These are phyloP conservation scores for Camellia japonica DNA, from an alignment of 148 eudicot genomes.

Conservation along the genomic window DNA sequence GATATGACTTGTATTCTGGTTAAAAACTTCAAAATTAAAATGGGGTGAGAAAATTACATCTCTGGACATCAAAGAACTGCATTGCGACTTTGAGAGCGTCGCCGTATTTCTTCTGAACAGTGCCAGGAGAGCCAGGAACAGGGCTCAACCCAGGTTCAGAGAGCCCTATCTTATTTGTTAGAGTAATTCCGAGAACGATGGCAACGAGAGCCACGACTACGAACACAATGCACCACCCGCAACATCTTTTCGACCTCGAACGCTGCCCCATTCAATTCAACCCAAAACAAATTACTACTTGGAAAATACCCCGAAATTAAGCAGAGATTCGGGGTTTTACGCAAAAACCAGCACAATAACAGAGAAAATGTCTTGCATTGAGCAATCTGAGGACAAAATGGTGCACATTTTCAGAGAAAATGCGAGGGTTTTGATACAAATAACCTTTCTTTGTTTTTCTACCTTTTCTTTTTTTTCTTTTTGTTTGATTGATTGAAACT, in stretches of 20 bases:
- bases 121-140: conserved; percentile 77
- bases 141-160: conserved; percentile 28
- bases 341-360: background rate
- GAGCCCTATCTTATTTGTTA: conserved; percentile 11
- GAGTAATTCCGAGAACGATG: conserved; percentile 27
- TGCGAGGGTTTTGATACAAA: background rate
- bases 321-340: background rate
- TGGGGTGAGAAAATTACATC: conserved; percentile 2
- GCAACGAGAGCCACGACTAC: conserved; percentile 27
- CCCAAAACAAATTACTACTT: background rate
- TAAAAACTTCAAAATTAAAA: background rate
- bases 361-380: background rate
- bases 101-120: conserved; percentile 56
- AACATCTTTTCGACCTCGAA: conserved; percentile 14
- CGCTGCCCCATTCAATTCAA: background rate
- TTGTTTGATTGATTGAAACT: too few species aligned
- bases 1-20: too few species aligned
- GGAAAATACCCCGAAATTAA: too few species aligned
- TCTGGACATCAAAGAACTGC: conserved; percentile 71
- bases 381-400: background rate
- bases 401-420: background rate
- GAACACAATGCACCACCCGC: conserved; percentile 55
- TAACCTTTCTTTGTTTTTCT: background rate
- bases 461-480: too few species aligned
- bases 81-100: conserved; percentile 74